phyloP scores from a whole-genome alignment of 345 rosid genomes.

The Gossypium thurberi region DNA sequence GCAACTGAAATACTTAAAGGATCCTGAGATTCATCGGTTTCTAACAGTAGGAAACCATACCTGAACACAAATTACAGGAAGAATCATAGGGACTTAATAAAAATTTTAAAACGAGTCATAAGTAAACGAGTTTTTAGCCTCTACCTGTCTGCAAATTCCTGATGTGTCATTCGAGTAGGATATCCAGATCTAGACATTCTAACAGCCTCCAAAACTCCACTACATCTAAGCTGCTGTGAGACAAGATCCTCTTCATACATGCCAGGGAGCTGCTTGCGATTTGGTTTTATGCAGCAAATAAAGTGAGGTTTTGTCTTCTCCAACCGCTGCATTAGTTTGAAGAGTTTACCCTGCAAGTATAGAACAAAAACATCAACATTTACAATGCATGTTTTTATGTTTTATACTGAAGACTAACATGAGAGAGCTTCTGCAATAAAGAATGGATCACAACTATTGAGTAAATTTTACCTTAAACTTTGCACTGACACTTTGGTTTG shows the following conservation, averaged over 20 bases:
- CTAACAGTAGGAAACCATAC: slow-evolving; percentile 62
- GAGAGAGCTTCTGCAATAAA: background rate
- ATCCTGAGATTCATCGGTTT: slow-evolving; percentile 42
- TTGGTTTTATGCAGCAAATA: slow-evolving; percentile 87
- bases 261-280: slow-evolving; percentile 59
- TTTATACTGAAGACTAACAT: background rate
- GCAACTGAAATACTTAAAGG: slow-evolving; percentile 74
- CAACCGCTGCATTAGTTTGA: slow-evolving; percentile 73
- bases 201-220: slow-evolving; percentile 80
- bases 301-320: slow-evolving; percentile 87
- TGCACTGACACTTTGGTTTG: slow-evolving; percentile 59
- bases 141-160: slow-evolving; percentile 78
- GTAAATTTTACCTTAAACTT: slow-evolving; percentile 67
- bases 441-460: background rate
- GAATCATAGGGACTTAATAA: background rate
- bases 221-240: slow-evolving; percentile 76
- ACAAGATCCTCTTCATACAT: slow-evolving; percentile 62
- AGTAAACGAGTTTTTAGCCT: background rate
- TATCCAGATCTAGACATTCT: slow-evolving; percentile 86
- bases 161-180: slow-evolving; percentile 85
- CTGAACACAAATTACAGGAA: slow-evolving; percentile 28
- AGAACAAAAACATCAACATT: background rate
- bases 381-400: background rate
- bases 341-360: slow-evolving; percentile 67
- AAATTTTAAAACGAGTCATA: background rate